Base-by-base conservation (phyloP, 768 basidiomycete species). In the Pleurotus salmoneostramineus region DNA sequence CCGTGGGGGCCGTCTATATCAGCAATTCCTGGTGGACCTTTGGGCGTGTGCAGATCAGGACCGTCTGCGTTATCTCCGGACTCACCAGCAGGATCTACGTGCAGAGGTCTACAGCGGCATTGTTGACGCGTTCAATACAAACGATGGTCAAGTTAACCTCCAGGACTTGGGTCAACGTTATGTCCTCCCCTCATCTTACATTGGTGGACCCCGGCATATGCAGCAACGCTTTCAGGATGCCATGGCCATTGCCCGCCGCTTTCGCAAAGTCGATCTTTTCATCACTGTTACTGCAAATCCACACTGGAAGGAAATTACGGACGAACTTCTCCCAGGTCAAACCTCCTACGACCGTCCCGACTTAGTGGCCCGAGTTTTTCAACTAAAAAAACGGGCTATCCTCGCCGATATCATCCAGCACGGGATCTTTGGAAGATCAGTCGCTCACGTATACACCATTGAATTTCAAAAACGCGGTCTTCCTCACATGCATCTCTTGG, bases 391-490 rank as follows among this genome's bases (percentile, higher is more conserved):
- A 40, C 59, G 72, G 7, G 72, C 67, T 0, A 50, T 79, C 1
- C 17, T 80, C 0, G 57, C 73, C 2, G 67, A 70, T 21, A 72
- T 84, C 6, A 56, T 49, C 21, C 65, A 68, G 10, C 27, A 72
- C 43, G 72, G 73, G 6, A 66, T 78, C 44, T 74, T 81, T 68
- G 83, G 82, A 0, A 6, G 58, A 0, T 58, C 67, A 5, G 74
- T 73, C 35, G 83, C 77, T 3, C 66, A 72, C 56, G 75, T 84
- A 0, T 80, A 81, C 56, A 76, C 74, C 7, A 82, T 83, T 51
- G 80, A 87, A 59, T 85, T 83, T 62, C 83, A 85, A 63, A 85
- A 84, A 58, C 64, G 77, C 0, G 79, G 81, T 0, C 74, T 85
- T 0, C 82, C 82, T 27, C 82, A 84, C 60, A 75, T 78, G 62